Percentiles rank a stretch among this genome's conserved stretches.
Evolutionary conservation across 345 rosid genomes (phyloP).

Genomic region (Erucastrum elatum): DNA sequence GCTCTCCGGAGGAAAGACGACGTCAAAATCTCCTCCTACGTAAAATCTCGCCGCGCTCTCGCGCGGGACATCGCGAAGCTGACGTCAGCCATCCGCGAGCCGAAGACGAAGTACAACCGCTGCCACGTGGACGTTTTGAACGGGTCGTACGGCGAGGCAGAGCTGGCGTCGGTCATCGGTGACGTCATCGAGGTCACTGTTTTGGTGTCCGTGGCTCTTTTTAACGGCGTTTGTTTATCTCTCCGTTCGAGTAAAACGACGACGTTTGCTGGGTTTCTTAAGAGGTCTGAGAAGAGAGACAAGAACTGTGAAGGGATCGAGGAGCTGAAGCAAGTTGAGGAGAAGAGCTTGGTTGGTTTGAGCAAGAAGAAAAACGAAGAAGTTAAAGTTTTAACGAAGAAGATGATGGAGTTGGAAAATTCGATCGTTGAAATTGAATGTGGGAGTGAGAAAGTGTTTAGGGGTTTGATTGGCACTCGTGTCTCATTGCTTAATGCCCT

Average conservation of each 20-base stretch:
- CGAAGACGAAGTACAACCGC: constrained; percentile 15
- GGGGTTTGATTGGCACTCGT: constrained; percentile 42
- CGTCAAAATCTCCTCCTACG: constrained; percentile 15
- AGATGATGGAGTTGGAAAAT: constrained; percentile 39
- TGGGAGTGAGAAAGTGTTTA: constrained; percentile 42
- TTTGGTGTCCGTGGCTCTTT: constrained; percentile 33
- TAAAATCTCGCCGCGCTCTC: constrained; percentile 35
- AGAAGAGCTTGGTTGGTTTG: constrained; percentile 32
- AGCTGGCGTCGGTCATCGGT: constrained; percentile 34
- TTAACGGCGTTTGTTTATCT: constrained; percentile 31
- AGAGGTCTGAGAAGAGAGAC: constrained; percentile 21
- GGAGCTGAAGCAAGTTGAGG: constrained; percentile 37
- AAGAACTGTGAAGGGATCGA: constrained; percentile 28
- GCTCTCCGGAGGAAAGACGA: constrained; percentile 38
- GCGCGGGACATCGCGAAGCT: constrained; percentile 34
- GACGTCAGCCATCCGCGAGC: constrained; percentile 31
- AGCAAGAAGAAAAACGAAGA: constrained; percentile 41
- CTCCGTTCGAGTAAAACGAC: constrained; percentile 9
- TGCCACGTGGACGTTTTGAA: constrained; percentile 8
- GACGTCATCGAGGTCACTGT: constrained; percentile 37
- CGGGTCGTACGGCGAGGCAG: constrained; percentile 34
- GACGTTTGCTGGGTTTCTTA: constrained; percentile 29
- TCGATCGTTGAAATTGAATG: constrained; percentile 34
- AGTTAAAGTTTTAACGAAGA: constrained; percentile 33
- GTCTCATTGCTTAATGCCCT: constrained; percentile 43